Evolutionary conservation across 2,329 filamentous ascomycete genomes (phyloP), one percentile per base, ranked within the genome.

Genomic region (Penicillium janthinellum): DNA sequence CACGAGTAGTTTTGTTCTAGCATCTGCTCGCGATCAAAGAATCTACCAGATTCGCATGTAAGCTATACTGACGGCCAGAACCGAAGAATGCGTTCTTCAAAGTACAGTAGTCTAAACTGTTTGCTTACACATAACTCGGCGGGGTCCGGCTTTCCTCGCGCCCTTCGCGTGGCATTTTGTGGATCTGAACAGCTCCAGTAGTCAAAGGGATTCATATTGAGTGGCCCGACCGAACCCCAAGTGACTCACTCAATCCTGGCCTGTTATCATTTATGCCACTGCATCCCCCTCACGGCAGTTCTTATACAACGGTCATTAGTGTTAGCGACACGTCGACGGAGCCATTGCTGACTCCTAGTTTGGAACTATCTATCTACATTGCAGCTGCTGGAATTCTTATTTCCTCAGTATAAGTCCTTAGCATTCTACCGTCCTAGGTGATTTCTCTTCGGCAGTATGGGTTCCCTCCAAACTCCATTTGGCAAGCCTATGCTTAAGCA

Each of bases 401-500:
- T 25, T 20, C 17, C 49, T 25, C 34, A 8, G 15, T 10, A 10
- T 17, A 11, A 10, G 7, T 6, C 20, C 1, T 25, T 5, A 44
- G 4, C 41, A 17, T 39, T 42, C 22, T 5, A 53, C 15, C 14
- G 11, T 35, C 25, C 25, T 31, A 31, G 31, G 31, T 35, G 10
- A 14, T 4, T 28, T 34, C 7, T 28, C 35, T 39, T 52, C 14
- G n/a, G 15, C 38, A 35, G 14, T 20, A 53, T 53, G 51, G 25
- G 25, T 31, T 53, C 51, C 22, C 17, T 41, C 3, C 37, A 42
- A 6, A 74, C 72, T 2, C 71, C 76, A 3, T 87, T 86, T 67
- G 85, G 85, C 14, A 80, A 77, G 57, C 74, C 79, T 37, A 76
- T 90, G 68, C 81, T 82, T 58, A 83, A 87, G 62, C 82, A 90